These are phyloP conservation scores for Colletotrichum abscissum DNA, from an alignment of 2,329 filamentous ascomycete genomes.

Conservation along the genomic window DNA sequence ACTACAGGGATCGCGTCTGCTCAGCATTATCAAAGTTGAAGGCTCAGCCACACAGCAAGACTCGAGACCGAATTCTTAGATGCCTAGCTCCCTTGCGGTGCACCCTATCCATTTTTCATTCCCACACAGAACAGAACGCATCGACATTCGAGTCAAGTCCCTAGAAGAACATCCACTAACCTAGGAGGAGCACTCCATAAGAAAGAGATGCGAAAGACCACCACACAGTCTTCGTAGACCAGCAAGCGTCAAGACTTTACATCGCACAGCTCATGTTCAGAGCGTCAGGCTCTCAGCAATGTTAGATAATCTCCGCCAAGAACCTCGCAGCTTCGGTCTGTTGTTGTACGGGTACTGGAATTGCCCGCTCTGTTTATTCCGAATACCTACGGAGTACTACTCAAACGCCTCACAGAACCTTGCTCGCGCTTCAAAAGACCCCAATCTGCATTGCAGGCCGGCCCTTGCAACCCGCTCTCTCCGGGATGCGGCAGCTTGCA, in stretches of 20 bases:
- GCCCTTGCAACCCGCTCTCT: slow-evolving; percentile 12
- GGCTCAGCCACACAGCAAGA: not conserved
- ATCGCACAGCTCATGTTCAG: not conserved
- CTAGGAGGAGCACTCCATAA: not conserved
- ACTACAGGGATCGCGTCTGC: not conserved
- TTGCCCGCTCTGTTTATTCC: not conserved
- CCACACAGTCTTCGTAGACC: not conserved
- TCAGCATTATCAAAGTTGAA: not conserved
- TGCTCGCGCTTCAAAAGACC: slow-evolving; percentile 11
- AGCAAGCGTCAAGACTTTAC: not conserved
- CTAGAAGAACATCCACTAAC: slow-evolving; percentile 15
- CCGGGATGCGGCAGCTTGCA: slow-evolving; percentile 32
- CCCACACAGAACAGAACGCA: not conserved
- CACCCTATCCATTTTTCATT: slow-evolving; percentile 1
- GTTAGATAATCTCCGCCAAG: not conserved
- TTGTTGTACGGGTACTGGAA: not conserved
- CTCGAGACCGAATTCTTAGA: not conserved
- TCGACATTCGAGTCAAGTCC: slow-evolving; percentile 27
- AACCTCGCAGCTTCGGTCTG: not conserved
- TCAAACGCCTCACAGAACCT: not conserved
- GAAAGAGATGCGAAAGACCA: slow-evolving; percentile 1
- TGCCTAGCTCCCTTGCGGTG: not conserved
- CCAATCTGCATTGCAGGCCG: not conserved
- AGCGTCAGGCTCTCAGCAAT: not conserved
- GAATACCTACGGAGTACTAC: not conserved